Base-by-base conservation (phyloP, 257 asterid species). In the Penstemon davidsonii region DNA sequence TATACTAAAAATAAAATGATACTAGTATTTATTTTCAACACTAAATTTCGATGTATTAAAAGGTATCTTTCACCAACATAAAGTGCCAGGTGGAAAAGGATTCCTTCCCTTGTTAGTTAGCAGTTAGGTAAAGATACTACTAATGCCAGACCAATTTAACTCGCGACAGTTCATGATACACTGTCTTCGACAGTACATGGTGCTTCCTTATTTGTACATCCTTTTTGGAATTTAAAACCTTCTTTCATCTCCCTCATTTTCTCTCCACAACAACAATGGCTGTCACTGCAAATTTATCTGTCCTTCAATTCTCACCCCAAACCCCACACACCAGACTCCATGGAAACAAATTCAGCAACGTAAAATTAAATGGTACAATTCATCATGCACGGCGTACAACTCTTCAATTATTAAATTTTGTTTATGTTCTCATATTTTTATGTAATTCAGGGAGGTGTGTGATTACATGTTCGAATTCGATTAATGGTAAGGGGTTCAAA, bases 391-490 rank as follows among this genome's bases (percentile, higher is more conserved):
- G 61, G 7, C n/a, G 76, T 70, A 55, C 69, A 67, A 9, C 55
- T 64, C 4, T 13, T n/a, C n/a, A n/a, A n/a, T n/a, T n/a, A n/a
- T n/a, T n/a, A n/a, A n/a, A n/a, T n/a, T n/a, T n/a, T n/a, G n/a
- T n/a, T n/a, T n/a, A 37, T 47, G 41, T 18, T 19, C 45, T 67
- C 43, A 40, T 74, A 15, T 67, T 56, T 3, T 60, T 47, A 44
- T 6, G 57, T 58, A 25, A 25, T 70, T 78, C 85, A 88, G 91
- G 85, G 74, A 81, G 59, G 70, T 62, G 67, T 43, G 70, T 64
- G 72, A 77, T 88, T 54, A 78, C 85, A 55, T 88, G 96, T 61
- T 76, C 85, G 65, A 71, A 56, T 72, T 82, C 89, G 72, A 66
- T 65, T 57, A 83, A 81, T 71, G 94, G 90, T 60, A 80, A 74